Conservation (phyloP, 139 green algal species). For the Pycnococcus provasolii region DNA sequence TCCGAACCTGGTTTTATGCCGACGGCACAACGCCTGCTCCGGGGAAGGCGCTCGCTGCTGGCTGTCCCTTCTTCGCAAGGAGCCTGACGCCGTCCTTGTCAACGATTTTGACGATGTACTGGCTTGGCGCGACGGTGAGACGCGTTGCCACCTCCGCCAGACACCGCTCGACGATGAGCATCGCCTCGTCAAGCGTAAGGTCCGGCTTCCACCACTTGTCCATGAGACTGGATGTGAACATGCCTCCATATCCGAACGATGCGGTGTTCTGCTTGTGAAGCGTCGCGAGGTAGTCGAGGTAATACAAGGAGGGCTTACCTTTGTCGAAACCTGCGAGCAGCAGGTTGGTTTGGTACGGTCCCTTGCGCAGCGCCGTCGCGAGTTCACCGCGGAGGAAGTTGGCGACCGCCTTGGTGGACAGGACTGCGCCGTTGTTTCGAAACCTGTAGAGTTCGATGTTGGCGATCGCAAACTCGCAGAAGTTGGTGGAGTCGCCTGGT, state of each 20-base stretch:
- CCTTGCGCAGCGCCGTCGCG: constrained; percentile 80
- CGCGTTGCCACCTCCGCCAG: constrained; percentile 65
- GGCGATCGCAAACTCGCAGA: constrained; percentile 21
- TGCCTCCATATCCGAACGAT: constrained; percentile 74
- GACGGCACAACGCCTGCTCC: too few relatives aligned
- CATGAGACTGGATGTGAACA: constrained; percentile 86
- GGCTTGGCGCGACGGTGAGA: constrained; percentile 73
- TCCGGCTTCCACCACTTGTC: constrained; percentile 89
- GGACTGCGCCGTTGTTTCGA: constrained; percentile 51
- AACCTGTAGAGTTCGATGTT: constrained; percentile 87
- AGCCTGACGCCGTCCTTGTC: constrained; percentile 69
- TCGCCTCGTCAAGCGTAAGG: constrained; percentile 69
- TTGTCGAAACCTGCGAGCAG: constrained; percentile 89
- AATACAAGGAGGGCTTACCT: constrained; percentile 78
- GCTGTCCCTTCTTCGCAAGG: neutral
- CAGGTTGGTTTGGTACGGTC: constrained; percentile 85
- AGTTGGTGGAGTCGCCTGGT: too few relatives aligned
- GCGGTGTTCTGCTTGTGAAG: constrained; percentile 92
- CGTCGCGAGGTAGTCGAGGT: constrained; percentile 96
- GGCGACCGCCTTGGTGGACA: constrained; percentile 81
- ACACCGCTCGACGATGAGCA: constrained; percentile 75
- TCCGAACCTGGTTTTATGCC: too few relatives aligned
- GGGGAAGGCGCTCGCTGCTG: too few relatives aligned
- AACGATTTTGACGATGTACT: constrained; percentile 89
- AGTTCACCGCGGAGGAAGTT: constrained; percentile 86